Percentiles rank a stretch among this genome's conserved stretches.
These are phyloP conservation scores for Plasmodium coatneyi DNA, from an alignment of 169 alveolate genomes.

Conservation along the genomic window DNA sequence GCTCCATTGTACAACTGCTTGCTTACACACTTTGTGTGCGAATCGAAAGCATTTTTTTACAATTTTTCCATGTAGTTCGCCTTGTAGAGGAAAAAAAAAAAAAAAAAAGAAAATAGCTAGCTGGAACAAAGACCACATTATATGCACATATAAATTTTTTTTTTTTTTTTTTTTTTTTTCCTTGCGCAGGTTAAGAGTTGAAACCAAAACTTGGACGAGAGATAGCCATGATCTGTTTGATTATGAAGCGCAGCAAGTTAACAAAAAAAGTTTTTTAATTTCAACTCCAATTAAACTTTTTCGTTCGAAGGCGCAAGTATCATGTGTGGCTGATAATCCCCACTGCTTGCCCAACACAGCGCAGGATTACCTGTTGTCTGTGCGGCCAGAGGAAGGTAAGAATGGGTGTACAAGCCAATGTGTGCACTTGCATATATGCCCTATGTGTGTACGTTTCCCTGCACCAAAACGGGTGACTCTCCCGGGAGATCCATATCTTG, in stretches of 20 bases:
- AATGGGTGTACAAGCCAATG: neutral
- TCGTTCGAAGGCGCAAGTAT: slow-evolving; percentile 72
- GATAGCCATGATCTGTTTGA: slow-evolving; percentile 96
- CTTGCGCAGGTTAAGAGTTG: slow-evolving; percentile 82
- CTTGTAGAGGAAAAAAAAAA: slow-evolving; percentile 2
- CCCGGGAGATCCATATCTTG: neutral
- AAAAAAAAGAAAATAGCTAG: neutral
- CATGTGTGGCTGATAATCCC: slow-evolving; percentile 74
- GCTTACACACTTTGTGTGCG: neutral
- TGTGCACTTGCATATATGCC: neutral
- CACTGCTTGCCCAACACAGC: slow-evolving; percentile 63
- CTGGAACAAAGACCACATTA: too few relatives aligned
- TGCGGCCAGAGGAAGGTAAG: slow-evolving; percentile 68
- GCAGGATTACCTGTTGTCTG: slow-evolving; percentile 67
- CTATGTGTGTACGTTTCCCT: neutral
- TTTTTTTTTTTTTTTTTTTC: slow-evolving; percentile 24
- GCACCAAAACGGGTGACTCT: neutral
- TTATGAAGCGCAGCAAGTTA: slow-evolving; percentile 93
- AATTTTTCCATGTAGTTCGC: neutral
- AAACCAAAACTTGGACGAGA: slow-evolving; percentile 94
- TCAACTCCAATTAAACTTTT: slow-evolving; percentile 72
- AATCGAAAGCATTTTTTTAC: neutral
- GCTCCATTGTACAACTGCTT: neutral
- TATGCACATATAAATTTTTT: too few relatives aligned
- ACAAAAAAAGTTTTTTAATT: slow-evolving; percentile 79